Evolutionary conservation across 805 yeast species (phyloP), one percentile per base, ranked within the genome.

Genomic region (Pichia phayaonensis): DNA sequence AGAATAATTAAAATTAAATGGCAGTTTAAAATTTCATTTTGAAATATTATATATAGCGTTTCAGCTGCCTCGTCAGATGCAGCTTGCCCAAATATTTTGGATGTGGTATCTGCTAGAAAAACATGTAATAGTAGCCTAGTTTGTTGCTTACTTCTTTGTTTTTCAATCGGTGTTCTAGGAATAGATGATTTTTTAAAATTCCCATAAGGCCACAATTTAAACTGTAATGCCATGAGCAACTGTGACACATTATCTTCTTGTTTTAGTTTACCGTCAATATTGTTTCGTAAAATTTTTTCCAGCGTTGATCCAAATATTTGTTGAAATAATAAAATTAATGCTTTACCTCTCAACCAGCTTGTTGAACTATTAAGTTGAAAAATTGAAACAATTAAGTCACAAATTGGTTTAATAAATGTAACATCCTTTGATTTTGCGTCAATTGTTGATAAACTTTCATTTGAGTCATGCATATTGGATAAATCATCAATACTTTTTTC

Each of bases 331-430:
- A 89, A 81, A 39, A 90, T 74, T 10, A 89, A 72, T 0, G 97
- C 96, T 42, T 90, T 72, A 0, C 96, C 97, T 48, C 96, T 71
- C 1, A 90, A 66, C 95, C 96, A 88, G 44, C 81, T 79, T 44
- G 80, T 81, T 1, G 86, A 74, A 18, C 56, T 63, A n/a, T 65
- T 58, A 22, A 87, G 65, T 29, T 86, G 80, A 65, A 90, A 90
- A 1, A 89, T 60, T 0, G 84, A 72, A 20, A 87, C 75, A 47
- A 90, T 74, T 12, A 88, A 62, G 55, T 89, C 95, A 56, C 92
- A 83, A 3, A 90, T 81, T 0, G 96, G 95, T 59, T 82, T 84
- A 15, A 89, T 84, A 65, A 87, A 87, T 0, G 85, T 73, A 26
- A 62, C 54, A n/a, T 53, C 51, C 24, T 45, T 51, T 1, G 26